A percentile compares a stretch with the other conserved stretches of the same genome.
These are phyloP conservation scores for Delonix regia DNA, from an alignment of 306 rosid species.

Conservation along the genomic window DNA sequence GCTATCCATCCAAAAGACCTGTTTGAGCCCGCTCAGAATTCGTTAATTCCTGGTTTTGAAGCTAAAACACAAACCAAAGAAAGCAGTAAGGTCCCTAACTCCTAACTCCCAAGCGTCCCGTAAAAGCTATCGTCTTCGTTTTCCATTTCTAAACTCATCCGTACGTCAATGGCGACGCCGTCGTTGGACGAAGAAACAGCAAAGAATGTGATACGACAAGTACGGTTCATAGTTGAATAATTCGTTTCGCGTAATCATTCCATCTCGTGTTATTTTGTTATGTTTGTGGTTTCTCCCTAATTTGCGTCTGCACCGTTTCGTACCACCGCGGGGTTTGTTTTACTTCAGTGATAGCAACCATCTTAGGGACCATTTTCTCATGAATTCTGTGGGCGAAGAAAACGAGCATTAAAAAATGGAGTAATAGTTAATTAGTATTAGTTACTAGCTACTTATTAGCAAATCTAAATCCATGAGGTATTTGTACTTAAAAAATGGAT, in stretches of 20 bases:
- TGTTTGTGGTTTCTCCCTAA: too few species aligned
- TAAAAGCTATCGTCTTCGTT: not conserved
- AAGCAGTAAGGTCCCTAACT: too few species aligned
- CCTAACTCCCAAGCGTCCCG: not conserved
- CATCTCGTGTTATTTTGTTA: too few species aligned
- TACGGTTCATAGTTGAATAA: not conserved
- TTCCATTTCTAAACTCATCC: not conserved
- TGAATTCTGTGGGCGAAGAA: not conserved
- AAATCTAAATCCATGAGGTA: too few species aligned
- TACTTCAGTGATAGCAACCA: not conserved
- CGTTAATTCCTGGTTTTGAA: too few species aligned
- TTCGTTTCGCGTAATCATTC: not conserved
- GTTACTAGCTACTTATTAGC: too few species aligned
- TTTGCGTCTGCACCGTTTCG: not conserved
- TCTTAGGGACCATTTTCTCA: not conserved
- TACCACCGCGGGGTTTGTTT: not conserved
- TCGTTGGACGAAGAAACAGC: not conserved
- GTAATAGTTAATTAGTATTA: too few species aligned
- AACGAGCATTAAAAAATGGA: too few species aligned
- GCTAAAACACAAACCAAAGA: too few species aligned
- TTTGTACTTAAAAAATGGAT: too few species aligned
- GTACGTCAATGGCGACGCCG: not conserved
- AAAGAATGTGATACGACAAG: not conserved
- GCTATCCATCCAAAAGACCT: too few species aligned
- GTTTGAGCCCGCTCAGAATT: too few species aligned